Base-by-base conservation (phyloP, 2,329 filamentous ascomycete species). In the Pyricularia sp. region DNA sequence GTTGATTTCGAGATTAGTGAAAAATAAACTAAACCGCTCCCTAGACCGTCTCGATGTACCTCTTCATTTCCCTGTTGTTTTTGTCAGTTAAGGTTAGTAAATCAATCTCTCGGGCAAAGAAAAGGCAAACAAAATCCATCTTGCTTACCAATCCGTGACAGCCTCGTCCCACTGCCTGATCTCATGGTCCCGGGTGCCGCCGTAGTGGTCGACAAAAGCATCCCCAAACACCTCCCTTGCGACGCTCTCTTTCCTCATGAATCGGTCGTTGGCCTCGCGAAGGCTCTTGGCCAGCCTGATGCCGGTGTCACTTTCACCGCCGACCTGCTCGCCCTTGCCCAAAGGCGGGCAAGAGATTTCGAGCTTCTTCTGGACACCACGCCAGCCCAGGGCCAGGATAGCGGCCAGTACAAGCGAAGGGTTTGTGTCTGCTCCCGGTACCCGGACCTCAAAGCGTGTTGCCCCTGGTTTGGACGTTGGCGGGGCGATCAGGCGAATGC, bases 151-250 rank as follows among this genome's bases (percentile, higher is more conserved):
- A 79, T 98, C 95, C 25, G 95, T 98, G 6, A 98, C 94, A 2
- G 94, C 94, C 78, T 98, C 94, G 74, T 98, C 94, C 91, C 92
- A 99, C 25, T 97, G 80, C 71, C 92, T 83, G 70, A 95, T 86
- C 80, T 99, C 95, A 79, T 99, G 94, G 78, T 97, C 90, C 72
- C 95, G 86, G 23, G 94, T 97, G 20, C 95, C 95, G 14, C 90
- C 92, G 81, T 90, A 99, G 78, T 98, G 95, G 20, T 98, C 94
- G 3, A 99, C 95, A 80, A 99, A 99, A 10, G 90, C 92, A 77
- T 98, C 91, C 0, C 95, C 95, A 79, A 99, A 92, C 0, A 97
- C 92, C 77, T 98, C 92, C 69, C 95, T 85, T n/a, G 95, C 95
- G 20, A 98, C 84, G 77, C 94, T 98, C 1, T 86, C 92, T 74